A percentile compares a stretch with the other conserved stretches of the same genome.
These are phyloP conservation scores for Imleria badia DNA, from an alignment of 768 basidiomycete species.

Conservation along the genomic window DNA sequence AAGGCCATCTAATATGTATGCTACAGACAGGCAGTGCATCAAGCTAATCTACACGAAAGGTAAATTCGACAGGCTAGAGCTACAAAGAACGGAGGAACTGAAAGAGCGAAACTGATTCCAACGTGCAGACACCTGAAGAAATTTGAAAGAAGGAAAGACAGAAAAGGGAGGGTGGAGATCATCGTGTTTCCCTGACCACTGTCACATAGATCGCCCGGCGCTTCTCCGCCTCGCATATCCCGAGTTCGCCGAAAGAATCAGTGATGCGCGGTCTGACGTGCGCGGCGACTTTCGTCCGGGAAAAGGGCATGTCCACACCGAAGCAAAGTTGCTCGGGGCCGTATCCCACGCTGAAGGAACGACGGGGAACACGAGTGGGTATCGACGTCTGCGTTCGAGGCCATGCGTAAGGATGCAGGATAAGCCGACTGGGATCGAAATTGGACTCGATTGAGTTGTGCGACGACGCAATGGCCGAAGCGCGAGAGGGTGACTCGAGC, in stretches of 20 bases:
- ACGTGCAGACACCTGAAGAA: background rate
- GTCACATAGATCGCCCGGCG: slow-evolving; percentile 43
- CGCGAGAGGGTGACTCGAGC: slow-evolving; percentile 26
- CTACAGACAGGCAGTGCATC: slow-evolving; percentile 7
- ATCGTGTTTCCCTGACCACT: slow-evolving; percentile 39
- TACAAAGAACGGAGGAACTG: slow-evolving; percentile 12
- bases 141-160: background rate
- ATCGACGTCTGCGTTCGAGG: slow-evolving; percentile 20
- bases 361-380: slow-evolving; percentile 9
- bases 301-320: background rate
- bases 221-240: background rate
- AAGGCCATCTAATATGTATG: slow-evolving; percentile 1
- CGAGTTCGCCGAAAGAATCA: background rate
- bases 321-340: background rate
- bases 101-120: background rate
- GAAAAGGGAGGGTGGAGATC: background rate
- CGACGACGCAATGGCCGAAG: slow-evolving; percentile 27
- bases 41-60: slow-evolving; percentile 1
- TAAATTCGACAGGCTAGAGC: slow-evolving; percentile 13
- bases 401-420: slow-evolving; percentile 18
- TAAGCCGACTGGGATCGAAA: slow-evolving; percentile 22
- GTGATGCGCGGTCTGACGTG: background rate
- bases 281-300: background rate
- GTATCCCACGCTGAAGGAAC: slow-evolving; percentile 8
- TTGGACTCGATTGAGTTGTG: slow-evolving; percentile 32